Evolutionary conservation across 805 yeast species (phyloP), one percentile per base, ranked within the genome.

Genomic region (Wickerhamomyces pijperi): DNA sequence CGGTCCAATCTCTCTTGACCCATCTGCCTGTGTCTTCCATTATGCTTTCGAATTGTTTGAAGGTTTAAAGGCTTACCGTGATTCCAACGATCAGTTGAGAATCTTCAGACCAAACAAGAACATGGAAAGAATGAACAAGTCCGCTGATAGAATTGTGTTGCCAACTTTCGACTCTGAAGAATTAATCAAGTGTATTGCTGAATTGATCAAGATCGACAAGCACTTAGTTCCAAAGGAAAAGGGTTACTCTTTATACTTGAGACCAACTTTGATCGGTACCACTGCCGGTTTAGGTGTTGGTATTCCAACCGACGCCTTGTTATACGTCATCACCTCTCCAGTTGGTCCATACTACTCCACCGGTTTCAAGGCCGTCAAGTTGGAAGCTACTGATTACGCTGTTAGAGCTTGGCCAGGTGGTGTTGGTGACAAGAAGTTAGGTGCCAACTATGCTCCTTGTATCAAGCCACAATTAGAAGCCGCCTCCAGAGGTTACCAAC

Each of bases 371-470:
- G 96, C 97, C 33, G 95, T 92, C 39, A 71, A 76, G 45, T 72
- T 92, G 47, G 96, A 90, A 66, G 97, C 97, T 49, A 88, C 96
- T 28, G 95, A 86, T 58, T 78, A 84, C 52, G 95, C 95, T 37
- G 88, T 88, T 28, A 83, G 98, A 68, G 97, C 98, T 23, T 90
- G 97, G 97, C 97, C 97, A 58, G 95, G 95, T 55, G 98, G 97
- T 62, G 87, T 78, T 52, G 98, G 98, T 64, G 82, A 90, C 75
- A 81, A 76, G 63, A 90, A 90, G 65, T 76, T 90, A 54, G 98
- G 98, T 63, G 97, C 95, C 45, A 90, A 90, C 70, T 90, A 90
- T 58, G 98, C 97, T 35, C 97, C 97, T 46, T 84, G 96, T 61
- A 77, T 88, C 54, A 70, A 74, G 58, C 97, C 97, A 25, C 96